Conservation (phyloP, 192 early-diverging fungal genomes). For the Coemansia reversa region DNA sequence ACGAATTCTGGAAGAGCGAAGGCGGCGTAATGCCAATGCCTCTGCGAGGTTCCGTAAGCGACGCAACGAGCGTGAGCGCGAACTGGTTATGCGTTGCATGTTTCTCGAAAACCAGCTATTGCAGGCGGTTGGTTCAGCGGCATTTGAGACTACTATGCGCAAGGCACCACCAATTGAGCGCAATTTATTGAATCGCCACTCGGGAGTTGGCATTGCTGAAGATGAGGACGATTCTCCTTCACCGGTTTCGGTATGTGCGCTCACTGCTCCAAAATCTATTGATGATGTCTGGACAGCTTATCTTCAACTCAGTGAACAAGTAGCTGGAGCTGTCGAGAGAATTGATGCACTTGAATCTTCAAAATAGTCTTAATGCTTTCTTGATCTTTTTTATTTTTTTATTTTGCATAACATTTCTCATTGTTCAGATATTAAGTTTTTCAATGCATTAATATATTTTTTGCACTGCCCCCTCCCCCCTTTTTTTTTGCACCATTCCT, state of each 20-base stretch:
- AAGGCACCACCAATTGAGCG: slow-evolving; percentile 31
- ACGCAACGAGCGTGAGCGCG: slow-evolving; percentile 63
- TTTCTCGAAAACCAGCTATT: slow-evolving; percentile 51
- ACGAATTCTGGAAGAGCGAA: slow-evolving; percentile 59
- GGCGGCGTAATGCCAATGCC: slow-evolving; percentile 63
- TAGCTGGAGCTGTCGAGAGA: slow-evolving; percentile 30
- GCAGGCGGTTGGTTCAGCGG: slow-evolving; percentile 17
- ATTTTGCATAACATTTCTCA: background rate
- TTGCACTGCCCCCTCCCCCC: background rate
- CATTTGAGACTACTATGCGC: slow-evolving; percentile 37
- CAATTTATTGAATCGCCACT: background rate
- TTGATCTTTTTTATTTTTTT: slow-evolving; percentile 4
- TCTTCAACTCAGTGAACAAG: slow-evolving; percentile 37
- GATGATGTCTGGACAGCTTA: slow-evolving; percentile 48
- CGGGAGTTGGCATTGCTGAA: background rate
- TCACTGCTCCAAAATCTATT: slow-evolving; percentile 34
- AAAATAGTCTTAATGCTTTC: background rate
- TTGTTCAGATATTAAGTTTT: background rate
- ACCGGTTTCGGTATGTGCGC: slow-evolving; percentile 27
- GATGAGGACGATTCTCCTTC: slow-evolving; percentile 11
- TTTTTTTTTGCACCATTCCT: background rate
- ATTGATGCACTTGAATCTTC: slow-evolving; percentile 26
- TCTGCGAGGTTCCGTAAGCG: slow-evolving; percentile 66
- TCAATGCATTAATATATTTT: background rate
- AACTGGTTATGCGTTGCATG: slow-evolving; percentile 57